phyloP scores from a whole-genome alignment of 1,139 yeast species.

The Geotrichum cucujoidarum region DNA sequence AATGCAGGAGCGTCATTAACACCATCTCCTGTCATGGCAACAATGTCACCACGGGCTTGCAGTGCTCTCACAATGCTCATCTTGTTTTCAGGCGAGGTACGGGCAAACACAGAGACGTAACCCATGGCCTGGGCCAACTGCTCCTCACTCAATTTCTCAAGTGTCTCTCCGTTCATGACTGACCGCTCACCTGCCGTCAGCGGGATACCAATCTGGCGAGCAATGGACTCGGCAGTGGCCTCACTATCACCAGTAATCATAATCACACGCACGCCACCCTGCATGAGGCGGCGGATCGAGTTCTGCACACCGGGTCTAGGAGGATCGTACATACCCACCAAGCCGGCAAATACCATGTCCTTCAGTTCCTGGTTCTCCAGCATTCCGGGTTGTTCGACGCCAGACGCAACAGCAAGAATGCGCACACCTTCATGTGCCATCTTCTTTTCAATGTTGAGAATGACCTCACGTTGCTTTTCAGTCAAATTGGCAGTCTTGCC shows the following conservation, averaged over 20 bases:
- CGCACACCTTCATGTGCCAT: slow-evolving; percentile 84
- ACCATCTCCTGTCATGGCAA: slow-evolving; percentile 99
- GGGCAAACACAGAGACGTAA: slow-evolving; percentile 85
- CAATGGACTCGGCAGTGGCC: slow-evolving; percentile 86
- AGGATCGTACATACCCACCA: slow-evolving; percentile 94
- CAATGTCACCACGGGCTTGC: slow-evolving; percentile 89
- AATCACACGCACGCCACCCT: slow-evolving; percentile 91
- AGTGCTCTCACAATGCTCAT: slow-evolving; percentile 86
- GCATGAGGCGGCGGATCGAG: slow-evolving; percentile 67
- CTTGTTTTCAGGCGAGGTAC: slow-evolving; percentile 96
- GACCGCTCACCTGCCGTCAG: slow-evolving; percentile 44
- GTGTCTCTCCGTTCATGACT: slow-evolving; percentile 76
- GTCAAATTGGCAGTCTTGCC: slow-evolving; percentile 50
- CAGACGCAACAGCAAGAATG: slow-evolving; percentile 74
- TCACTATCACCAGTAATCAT: slow-evolving; percentile 98
- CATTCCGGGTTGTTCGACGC: slow-evolving; percentile 38
- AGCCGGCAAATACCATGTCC: slow-evolving; percentile 70
- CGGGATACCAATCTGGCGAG: slow-evolving; percentile 89
- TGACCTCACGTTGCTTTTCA: slow-evolving; percentile 43
- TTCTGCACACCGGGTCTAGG: slow-evolving; percentile 79
- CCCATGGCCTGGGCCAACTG: slow-evolving; percentile 69
- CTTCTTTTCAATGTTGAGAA: slow-evolving; percentile 52
- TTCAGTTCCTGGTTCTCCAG: slow-evolving; percentile 38
- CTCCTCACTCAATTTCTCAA: slow-evolving; percentile 66
- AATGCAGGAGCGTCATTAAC: slow-evolving; percentile 99